Evolutionary conservation across 1,284 basidiomycete genomes (phyloP), one percentile per base, ranked within the genome.

Genomic region (Phylloporus gajari): DNA sequence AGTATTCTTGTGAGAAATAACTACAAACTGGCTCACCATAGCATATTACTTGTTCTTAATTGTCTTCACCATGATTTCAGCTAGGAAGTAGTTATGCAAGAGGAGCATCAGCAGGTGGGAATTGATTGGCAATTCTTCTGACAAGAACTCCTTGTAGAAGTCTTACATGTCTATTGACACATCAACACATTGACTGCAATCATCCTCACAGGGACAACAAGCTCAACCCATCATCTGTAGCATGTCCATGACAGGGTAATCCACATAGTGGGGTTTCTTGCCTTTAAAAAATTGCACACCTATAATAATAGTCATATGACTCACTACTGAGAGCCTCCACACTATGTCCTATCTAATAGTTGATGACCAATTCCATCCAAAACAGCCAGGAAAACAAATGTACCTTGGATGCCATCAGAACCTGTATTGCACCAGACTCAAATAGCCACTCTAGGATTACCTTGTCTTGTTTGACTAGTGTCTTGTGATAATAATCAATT

Each of bases 11-110:
- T 23, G 25, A 48, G 23, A 21, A 65, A 44, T 13, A 1, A 67
- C 59, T 23, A 1, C 12, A 7, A 30, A 23, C 13, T 12, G 25
- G 3, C 25, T 78, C 80, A 95, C 95, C n/a, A n/a, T n/a, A n/a
- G n/a, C n/a, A n/a, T n/a, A n/a, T n/a, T 98, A 97, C 87, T 98
- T 98, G 85, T 97, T 98, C 86, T 99, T 97, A 74, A 99, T 98
- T 5, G 97, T 99, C 86, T 97, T 97, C 42, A 98, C 96, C 21
- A 97, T 97, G 76, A 99, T 98, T 85, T 99, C 98, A 2, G 97
- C 96, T 74, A 48, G 46, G 46, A 48, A 48, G 46, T n/a, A n/a
- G n/a, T n/a, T n/a, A n/a, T n/a, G n/a, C n/a, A n/a, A n/a, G n/a
- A n/a, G n/a, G n/a, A n/a, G n/a, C n/a, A n/a, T n/a, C n/a, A n/a